Evolutionary conservation across 345 rosid species (phyloP).

Genomic region (Carallia pectinifolia): DNA sequence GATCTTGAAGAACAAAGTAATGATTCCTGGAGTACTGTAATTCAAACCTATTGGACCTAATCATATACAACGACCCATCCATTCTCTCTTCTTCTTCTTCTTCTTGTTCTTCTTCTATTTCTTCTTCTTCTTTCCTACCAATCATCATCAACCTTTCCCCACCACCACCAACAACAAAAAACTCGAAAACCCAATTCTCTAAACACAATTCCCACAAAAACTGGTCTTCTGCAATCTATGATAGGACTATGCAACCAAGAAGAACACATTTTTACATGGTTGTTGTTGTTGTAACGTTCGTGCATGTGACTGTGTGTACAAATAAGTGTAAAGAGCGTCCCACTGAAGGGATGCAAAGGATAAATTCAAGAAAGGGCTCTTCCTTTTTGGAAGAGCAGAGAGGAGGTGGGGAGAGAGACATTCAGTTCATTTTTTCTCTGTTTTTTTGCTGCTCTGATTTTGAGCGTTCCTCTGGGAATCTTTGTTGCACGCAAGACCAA

Average conservation of each 20-base stretch:
- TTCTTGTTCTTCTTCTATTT: slow-evolving; percentile 20
- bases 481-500: too few relatives aligned
- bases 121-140: slow-evolving; percentile 16
- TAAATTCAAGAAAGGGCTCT: neutral
- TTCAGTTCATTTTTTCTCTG: neutral
- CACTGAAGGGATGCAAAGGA: slow-evolving; percentile 3
- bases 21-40: slow-evolving; percentile 81
- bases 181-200: neutral
- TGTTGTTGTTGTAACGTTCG: neutral
- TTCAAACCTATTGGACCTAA: slow-evolving; percentile 78
- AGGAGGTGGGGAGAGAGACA: too few relatives aligned
- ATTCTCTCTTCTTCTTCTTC: slow-evolving; percentile 38
- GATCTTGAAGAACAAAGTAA: slow-evolving; percentile 68
- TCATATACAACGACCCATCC: slow-evolving; percentile 90
- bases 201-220: slow-evolving; percentile 4
- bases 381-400: too few relatives aligned
- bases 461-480: too few relatives aligned
- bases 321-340: neutral
- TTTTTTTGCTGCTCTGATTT: neutral
- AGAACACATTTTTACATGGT: neutral
- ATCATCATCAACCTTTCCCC: slow-evolving; percentile 35
- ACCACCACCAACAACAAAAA: too few relatives aligned
- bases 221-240: neutral
- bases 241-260: neutral
- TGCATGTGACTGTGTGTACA: too few relatives aligned